phyloP scores from a whole-genome alignment of 768 basidiomycete genomes.

The Macrolepiota albuminosa region DNA sequence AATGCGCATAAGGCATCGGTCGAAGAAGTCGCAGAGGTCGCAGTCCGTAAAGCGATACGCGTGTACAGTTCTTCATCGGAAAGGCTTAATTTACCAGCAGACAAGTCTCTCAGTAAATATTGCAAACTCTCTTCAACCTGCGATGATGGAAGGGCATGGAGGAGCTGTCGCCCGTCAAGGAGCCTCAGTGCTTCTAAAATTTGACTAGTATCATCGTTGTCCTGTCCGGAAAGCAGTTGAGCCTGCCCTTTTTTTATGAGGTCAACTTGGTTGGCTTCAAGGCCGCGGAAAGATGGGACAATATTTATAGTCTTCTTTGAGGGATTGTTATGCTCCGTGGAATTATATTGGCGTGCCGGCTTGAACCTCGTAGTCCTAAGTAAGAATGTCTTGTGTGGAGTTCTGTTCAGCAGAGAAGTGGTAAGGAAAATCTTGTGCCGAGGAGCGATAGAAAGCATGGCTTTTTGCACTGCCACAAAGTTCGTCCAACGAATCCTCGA shows the following conservation, averaged over 20 bases:
- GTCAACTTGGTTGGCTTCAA: constrained; percentile 15
- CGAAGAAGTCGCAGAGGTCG: constrained; percentile 30
- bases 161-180: constrained; percentile 37
- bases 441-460: constrained; percentile 14
- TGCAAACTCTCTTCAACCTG: constrained; percentile 36
- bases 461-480: constrained; percentile 7
- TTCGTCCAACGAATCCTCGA: not conserved
- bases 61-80: constrained; percentile 28
- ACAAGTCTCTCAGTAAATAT: constrained; percentile 25
- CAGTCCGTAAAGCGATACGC: constrained; percentile 47
- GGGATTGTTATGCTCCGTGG: constrained; percentile 5
- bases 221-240: constrained; percentile 33
- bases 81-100: constrained; percentile 20
- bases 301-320: constrained; percentile 10
- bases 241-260: constrained; percentile 29
- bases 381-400: constrained; percentile 2
- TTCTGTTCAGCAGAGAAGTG: constrained; percentile 27
- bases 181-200: constrained; percentile 34
- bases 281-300: constrained; percentile 8
- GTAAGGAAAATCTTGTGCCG: constrained; percentile 31
- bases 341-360: not conserved
- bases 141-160: constrained; percentile 39
- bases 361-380: not conserved
- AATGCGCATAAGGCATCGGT: constrained; percentile 44
- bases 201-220: constrained; percentile 25